phyloP scores from a whole-genome alignment of 345 rosid species.

The Eutrema japonicum region DNA sequence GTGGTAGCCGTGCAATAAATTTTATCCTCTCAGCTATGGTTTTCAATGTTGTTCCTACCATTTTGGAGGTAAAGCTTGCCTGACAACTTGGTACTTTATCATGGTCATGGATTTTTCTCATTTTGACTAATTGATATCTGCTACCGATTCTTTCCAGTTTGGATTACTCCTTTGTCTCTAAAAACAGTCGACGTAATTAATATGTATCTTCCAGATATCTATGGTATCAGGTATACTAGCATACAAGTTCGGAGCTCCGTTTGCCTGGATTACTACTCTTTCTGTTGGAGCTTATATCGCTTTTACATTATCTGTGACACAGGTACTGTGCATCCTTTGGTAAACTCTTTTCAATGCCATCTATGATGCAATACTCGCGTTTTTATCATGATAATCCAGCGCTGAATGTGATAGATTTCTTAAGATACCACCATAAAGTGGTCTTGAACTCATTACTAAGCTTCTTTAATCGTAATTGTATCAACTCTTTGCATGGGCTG shows the following conservation, averaged over 20 bases:
- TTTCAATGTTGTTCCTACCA: slow-evolving; percentile 92
- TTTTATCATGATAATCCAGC: slow-evolving; percentile 10
- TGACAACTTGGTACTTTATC: slow-evolving; percentile 24
- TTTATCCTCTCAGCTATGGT: slow-evolving; percentile 94
- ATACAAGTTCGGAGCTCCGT: slow-evolving; percentile 92
- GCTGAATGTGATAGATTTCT: background rate
- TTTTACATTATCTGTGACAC: slow-evolving; percentile 88
- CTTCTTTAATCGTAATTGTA: slow-evolving; percentile 11
- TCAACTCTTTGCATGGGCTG: slow-evolving; percentile 11
- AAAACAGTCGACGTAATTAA: slow-evolving; percentile 48
- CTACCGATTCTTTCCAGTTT: slow-evolving; percentile 21
- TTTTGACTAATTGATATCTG: slow-evolving; percentile 2
- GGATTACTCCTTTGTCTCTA: slow-evolving; percentile 36
- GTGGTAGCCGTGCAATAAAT: slow-evolving; percentile 99
- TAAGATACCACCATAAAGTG: background rate
- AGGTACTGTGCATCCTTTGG: slow-evolving; percentile 54
- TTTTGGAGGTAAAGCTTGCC: slow-evolving; percentile 75
- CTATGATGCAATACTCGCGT: slow-evolving; percentile 15
- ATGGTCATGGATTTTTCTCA: slow-evolving; percentile 2
- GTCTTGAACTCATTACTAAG: slow-evolving; percentile 13
- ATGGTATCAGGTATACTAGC: slow-evolving; percentile 97
- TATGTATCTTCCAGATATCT: slow-evolving; percentile 74
- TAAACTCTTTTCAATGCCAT: slow-evolving; percentile 1
- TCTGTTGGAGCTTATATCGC: slow-evolving; percentile 84
- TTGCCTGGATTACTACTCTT: slow-evolving; percentile 97